Percentiles rank a stretch among this genome's conserved stretches.
phyloP scores from a whole-genome alignment of 805 yeast species.

The Zygosaccharomyces siamensis region DNA sequence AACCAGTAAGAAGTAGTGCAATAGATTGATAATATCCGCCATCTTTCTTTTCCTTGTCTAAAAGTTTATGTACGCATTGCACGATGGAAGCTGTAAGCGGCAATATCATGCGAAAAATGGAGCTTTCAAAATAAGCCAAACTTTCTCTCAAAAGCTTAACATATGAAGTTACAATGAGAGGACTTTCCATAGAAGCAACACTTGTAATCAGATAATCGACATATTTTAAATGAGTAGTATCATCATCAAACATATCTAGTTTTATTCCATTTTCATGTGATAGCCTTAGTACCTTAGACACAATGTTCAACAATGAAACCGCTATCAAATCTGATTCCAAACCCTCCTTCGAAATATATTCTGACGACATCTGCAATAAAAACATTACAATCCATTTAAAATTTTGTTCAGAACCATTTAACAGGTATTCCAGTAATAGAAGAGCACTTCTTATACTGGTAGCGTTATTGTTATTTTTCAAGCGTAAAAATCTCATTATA shows the following conservation, averaged over 20 bases:
- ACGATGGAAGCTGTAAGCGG: conserved; percentile 46
- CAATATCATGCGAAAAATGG: conserved; percentile 52
- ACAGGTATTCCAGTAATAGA: conserved; percentile 41
- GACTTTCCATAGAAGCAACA: conserved; percentile 41
- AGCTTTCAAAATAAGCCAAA: conserved; percentile 44
- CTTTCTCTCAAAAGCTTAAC: conserved; percentile 48
- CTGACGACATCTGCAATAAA: conserved; percentile 38
- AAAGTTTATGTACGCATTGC: conserved; percentile 24
- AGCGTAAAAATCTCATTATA: conserved; percentile 43
- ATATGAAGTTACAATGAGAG: conserved; percentile 34
- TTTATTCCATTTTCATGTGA: conserved; percentile 32
- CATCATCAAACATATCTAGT: conserved; percentile 32
- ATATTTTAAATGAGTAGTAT: conserved; percentile 30
- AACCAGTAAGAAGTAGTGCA: conserved; percentile 46
- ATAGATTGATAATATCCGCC: conserved; percentile 46
- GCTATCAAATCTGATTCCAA: conserved; percentile 31
- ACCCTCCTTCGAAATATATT: conserved; percentile 22
- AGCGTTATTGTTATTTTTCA: conserved; percentile 33
- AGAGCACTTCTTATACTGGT: conserved; percentile 42
- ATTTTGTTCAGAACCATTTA: conserved; percentile 55
- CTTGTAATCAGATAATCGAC: conserved; percentile 48
- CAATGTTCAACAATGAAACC: conserved; percentile 31
- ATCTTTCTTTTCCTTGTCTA: conserved; percentile 19
- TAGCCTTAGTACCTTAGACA: conserved; percentile 30
- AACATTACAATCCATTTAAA: conserved; percentile 44